These are phyloP conservation scores for Pyracantha coccinea DNA, from an alignment of 331 rosid species.

Conservation along the genomic window DNA sequence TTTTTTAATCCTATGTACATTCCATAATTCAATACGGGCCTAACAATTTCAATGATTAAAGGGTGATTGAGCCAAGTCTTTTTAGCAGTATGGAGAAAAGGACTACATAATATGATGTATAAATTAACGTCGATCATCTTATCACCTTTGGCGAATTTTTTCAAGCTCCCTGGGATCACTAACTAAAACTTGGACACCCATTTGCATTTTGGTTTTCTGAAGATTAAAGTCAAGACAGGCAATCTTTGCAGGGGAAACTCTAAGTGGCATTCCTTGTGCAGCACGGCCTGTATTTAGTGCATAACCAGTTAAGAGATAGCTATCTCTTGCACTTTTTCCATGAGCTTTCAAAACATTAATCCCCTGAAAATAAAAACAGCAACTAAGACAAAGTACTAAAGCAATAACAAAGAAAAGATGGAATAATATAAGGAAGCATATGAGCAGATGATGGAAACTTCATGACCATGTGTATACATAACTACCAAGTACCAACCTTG, in stretches of 20 bases:
- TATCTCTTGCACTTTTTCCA: conserved; percentile 91
- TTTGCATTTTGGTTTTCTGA: conserved; percentile 98
- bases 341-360: conserved; percentile 95
- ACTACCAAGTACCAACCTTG: conserved; percentile 67
- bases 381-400: background rate
- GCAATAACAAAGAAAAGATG: background rate
- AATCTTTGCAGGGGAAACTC: conserved; percentile 88
- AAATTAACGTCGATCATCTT: too few species aligned
- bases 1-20: background rate
- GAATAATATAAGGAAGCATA: background rate
- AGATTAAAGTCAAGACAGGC: conserved; percentile 98
- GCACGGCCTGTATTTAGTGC: conserved; percentile 94
- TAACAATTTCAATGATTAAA: background rate
- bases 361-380: conserved; percentile 40
- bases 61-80: background rate
- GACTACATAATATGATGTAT: background rate
- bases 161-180: conserved; percentile 93
- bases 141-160: conserved; percentile 91
- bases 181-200: conserved; percentile 94
- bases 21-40: background rate
- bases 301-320: conserved; percentile 90
- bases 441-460: background rate
- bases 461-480: background rate
- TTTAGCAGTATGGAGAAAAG: background rate
- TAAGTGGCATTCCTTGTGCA: conserved; percentile 97